A percentile compares a stretch with the other conserved stretches of the same genome.
These are phyloP conservation scores for Barnettozyma populi DNA, from an alignment of 805 yeast species.

Conservation along the genomic window DNA sequence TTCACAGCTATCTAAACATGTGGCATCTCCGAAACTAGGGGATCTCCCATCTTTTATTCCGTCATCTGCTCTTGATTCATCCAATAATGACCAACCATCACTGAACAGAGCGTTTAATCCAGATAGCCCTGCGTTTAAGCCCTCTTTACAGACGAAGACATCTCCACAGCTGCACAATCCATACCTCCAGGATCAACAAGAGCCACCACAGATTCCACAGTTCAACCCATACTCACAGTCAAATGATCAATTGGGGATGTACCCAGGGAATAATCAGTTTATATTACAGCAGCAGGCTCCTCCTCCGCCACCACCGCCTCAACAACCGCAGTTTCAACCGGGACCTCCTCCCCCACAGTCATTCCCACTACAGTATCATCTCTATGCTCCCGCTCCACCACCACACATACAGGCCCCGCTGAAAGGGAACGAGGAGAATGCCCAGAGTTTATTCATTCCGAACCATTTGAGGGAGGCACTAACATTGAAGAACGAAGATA, in stretches of 20 bases:
- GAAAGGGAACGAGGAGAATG: slow-evolving; percentile 65
- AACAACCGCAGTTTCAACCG: slow-evolving; percentile 11
- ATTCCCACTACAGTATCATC: slow-evolving; percentile 70
- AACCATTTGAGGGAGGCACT: slow-evolving; percentile 65
- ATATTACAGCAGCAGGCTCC: slow-evolving; percentile 9
- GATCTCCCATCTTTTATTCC: slow-evolving; percentile 28
- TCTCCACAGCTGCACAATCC: slow-evolving; percentile 12
- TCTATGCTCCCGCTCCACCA: slow-evolving; percentile 87
- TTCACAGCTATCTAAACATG: slow-evolving; percentile 1
- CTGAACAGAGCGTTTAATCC: slow-evolving; percentile 21
- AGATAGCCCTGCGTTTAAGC: slow-evolving; percentile 31
- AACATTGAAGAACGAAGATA: slow-evolving; percentile 72
- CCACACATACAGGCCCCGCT: slow-evolving; percentile 59
- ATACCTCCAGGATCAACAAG: slow-evolving; percentile 8
- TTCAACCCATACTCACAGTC: slow-evolving; percentile 19
- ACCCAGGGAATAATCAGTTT: slow-evolving; percentile 11
- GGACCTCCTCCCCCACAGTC: slow-evolving; percentile 12
- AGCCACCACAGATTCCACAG: slow-evolving; percentile 4
- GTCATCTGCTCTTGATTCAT: neutral
- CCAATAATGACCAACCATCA: slow-evolving; percentile 13
- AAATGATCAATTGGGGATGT: slow-evolving; percentile 10
- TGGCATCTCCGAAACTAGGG: slow-evolving; percentile 33
- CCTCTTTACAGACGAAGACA: slow-evolving; percentile 11
- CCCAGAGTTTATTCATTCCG: slow-evolving; percentile 66
- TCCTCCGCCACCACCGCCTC: slow-evolving; percentile 8